Conservation (phyloP, 306 rosid species). For the Ochetophila trinervis region DNA sequence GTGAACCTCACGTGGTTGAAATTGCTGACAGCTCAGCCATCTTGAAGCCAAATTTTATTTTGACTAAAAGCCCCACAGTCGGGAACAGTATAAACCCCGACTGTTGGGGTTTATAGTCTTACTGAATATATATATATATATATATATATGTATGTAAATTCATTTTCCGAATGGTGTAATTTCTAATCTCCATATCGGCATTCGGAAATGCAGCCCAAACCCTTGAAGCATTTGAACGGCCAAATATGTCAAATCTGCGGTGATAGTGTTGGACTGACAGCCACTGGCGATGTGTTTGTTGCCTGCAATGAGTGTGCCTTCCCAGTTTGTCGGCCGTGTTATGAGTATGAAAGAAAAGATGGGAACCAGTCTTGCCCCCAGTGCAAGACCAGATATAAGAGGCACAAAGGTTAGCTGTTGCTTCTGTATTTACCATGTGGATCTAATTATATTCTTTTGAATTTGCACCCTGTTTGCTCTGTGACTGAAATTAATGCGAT, state of each 20-base stretch:
- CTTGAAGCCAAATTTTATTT: too few relatives aligned
- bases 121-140: too few relatives aligned
- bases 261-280: slow-evolving; percentile 70
- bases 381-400: slow-evolving; percentile 94
- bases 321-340: slow-evolving; percentile 94
- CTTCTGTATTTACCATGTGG: neutral
- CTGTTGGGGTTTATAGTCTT: too few relatives aligned
- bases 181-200: slow-evolving; percentile 21
- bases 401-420: slow-evolving; percentile 66
- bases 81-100: too few relatives aligned
- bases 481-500: slow-evolving; percentile 11
- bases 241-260: slow-evolving; percentile 94
- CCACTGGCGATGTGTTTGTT: slow-evolving; percentile 82
- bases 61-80: too few relatives aligned
- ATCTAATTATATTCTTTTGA: neutral
- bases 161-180: too few relatives aligned
- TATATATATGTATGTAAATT: too few relatives aligned
- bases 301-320: slow-evolving; percentile 98
- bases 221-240: slow-evolving; percentile 69
- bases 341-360: slow-evolving; percentile 90
- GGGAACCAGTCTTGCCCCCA: slow-evolving; percentile 94
- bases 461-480: neutral
- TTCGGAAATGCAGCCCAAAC: slow-evolving; percentile 61
- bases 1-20: too few relatives aligned
- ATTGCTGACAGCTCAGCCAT: too few relatives aligned